A percentile compares a stretch with the other conserved stretches of the same genome.
Conservation (phyloP, 106 monocot species). For the Chionographis japonica region DNA sequence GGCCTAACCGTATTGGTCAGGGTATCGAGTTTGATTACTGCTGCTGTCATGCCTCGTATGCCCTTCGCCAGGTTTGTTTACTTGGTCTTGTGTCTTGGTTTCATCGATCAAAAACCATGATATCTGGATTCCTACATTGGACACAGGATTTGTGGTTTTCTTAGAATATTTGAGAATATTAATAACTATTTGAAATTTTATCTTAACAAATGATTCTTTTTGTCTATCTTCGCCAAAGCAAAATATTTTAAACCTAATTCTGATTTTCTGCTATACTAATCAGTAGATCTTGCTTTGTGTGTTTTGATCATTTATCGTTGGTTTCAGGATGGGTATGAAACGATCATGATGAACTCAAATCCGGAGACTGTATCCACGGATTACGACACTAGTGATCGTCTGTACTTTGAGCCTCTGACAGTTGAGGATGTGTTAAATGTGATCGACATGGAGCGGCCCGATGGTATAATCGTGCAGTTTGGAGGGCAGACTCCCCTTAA, state of each 20-base stretch:
- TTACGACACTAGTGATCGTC: slow-evolving; percentile 93
- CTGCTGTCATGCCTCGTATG: slow-evolving; percentile 98
- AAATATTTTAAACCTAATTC: too few relatives aligned
- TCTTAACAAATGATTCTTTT: background rate
- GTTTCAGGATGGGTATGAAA: slow-evolving; percentile 82
- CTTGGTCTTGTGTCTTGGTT: background rate
- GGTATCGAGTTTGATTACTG: slow-evolving; percentile 99
- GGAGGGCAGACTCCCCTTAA: slow-evolving; percentile 98
- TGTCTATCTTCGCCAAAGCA: too few relatives aligned
- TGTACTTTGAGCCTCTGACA: slow-evolving; percentile 95
- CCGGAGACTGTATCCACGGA: slow-evolving; percentile 98
- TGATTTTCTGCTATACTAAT: too few relatives aligned
- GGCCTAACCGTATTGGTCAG: slow-evolving; percentile 96
- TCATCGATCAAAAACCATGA: background rate
- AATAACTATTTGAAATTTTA: background rate
- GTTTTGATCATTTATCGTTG: background rate
- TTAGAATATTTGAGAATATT: background rate
- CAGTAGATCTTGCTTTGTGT: too few relatives aligned
- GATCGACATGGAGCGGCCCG: slow-evolving; percentile 80
- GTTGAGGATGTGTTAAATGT: slow-evolving; percentile 91
- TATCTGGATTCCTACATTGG: too few relatives aligned
- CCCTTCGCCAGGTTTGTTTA: slow-evolving; percentile 73
- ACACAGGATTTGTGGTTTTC: background rate
- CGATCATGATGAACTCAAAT: slow-evolving; percentile 99
- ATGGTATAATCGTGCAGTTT: slow-evolving; percentile 96